Evolutionary conservation across 2,329 filamentous ascomycete genomes (phyloP).

Genomic region (Ramularia collo-cygni): DNA sequence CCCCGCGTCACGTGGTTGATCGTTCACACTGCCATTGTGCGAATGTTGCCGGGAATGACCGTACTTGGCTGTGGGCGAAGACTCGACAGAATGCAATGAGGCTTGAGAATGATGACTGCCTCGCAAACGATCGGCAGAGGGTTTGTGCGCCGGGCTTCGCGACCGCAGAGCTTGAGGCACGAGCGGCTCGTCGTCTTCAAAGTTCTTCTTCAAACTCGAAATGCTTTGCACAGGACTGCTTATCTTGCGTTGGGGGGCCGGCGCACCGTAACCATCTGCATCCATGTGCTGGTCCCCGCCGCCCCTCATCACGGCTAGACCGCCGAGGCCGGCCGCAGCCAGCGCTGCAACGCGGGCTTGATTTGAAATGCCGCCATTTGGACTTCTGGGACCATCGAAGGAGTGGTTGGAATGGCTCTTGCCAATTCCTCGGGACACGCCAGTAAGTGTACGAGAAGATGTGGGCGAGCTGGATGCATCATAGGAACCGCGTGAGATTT

Average conservation of each 20-base stretch:
- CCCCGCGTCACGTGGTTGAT: constrained; percentile 40
- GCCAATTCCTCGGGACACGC: constrained; percentile 55
- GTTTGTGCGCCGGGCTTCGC: constrained; percentile 37
- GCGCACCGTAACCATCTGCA: constrained; percentile 27
- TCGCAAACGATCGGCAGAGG: constrained; percentile 55
- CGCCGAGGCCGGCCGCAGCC: constrained; percentile 35
- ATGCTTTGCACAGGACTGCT: constrained; percentile 84
- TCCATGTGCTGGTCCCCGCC: constrained; percentile 48
- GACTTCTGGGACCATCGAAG: constrained; percentile 28
- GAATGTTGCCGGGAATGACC: constrained; percentile 48
- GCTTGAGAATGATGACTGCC: constrained; percentile 46
- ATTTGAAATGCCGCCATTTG: constrained; percentile 33
- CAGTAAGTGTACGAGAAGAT: constrained; percentile 54
- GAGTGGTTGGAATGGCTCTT: constrained; percentile 58
- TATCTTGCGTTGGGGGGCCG: constrained; percentile 16
- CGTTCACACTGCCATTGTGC: constrained; percentile 44
- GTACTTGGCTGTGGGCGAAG: constrained; percentile 50
- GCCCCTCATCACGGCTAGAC: constrained; percentile 54
- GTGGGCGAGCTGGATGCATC: constrained; percentile 50
- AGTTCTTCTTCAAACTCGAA: constrained; percentile 54
- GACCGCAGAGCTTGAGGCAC: constrained; percentile 28
- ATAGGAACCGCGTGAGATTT: constrained; percentile 55
- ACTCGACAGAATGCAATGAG: constrained; percentile 55
- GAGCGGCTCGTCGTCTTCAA: constrained; percentile 51
- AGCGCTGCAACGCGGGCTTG: constrained; percentile 32